Conservation (phyloP, 1,139 yeast genomes). For the Magnusiomyces ingens region DNA sequence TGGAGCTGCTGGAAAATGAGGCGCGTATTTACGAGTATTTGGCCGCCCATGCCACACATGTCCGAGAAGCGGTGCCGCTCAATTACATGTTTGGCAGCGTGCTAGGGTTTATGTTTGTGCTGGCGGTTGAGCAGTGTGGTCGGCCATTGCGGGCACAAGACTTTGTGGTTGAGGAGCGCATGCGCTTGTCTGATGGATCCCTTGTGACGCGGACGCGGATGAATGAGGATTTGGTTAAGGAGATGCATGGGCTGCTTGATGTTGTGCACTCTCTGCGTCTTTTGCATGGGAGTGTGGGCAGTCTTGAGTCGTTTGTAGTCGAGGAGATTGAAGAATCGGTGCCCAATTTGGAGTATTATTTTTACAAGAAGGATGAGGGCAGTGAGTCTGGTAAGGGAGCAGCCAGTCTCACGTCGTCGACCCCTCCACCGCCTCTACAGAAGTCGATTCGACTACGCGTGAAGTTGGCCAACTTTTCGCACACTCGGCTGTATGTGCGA, state of each 20-base stretch:
- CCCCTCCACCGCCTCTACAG: neutral
- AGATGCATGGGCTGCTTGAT: constrained; percentile 20
- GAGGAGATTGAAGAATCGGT: constrained; percentile 11
- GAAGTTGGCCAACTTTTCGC: constrained; percentile 21
- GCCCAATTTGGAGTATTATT: too few relatives aligned
- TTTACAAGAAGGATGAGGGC: constrained; percentile 5
- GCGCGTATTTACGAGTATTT: constrained; percentile 27
- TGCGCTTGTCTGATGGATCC: too few relatives aligned
- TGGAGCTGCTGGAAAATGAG: constrained; percentile 19
- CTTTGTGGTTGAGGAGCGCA: neutral
- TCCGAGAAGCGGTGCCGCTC: constrained; percentile 17
- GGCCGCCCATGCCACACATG: constrained; percentile 13
- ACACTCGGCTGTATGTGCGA: constrained; percentile 22
- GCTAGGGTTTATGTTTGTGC: constrained; percentile 21
- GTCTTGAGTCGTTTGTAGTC: constrained; percentile 21
- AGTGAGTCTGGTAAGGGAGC: neutral
- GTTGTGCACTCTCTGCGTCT: constrained; percentile 23
- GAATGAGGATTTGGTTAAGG: constrained; percentile 12
- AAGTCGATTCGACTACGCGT: constrained; percentile 11
- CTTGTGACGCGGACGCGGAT: neutral
- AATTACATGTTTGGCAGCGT: constrained; percentile 24
- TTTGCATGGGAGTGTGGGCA: constrained; percentile 21
- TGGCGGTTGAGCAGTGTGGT: constrained; percentile 25
- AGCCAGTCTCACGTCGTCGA: neutral
- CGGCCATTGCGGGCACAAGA: constrained; percentile 20